Conservation (phyloP, 495 filamentous ascomycete species). For the Hypoxylon fragiforme region DNA sequence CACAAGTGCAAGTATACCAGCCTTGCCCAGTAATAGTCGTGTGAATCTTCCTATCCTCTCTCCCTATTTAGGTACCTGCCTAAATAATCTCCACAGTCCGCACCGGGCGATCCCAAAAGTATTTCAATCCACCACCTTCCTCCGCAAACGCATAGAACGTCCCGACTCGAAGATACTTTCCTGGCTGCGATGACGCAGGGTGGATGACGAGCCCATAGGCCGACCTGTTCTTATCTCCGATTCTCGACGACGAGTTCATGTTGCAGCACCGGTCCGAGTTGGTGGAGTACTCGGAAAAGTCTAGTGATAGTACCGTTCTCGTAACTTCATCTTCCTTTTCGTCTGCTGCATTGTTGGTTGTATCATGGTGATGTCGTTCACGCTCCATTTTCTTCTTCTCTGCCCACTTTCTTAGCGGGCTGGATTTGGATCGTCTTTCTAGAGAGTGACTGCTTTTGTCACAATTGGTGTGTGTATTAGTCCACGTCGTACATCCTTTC, state of each 20-base stretch:
- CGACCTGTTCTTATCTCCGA: not conserved
- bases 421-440: too few relatives aligned
- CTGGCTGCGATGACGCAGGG: not conserved
- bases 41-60: too few relatives aligned
- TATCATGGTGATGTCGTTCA: too few relatives aligned
- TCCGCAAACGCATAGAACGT: conserved; percentile 5
- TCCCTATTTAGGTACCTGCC: too few relatives aligned
- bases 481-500: not conserved
- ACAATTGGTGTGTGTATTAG: too few relatives aligned
- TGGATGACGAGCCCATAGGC: conserved; percentile 10
- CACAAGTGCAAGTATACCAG: too few relatives aligned
- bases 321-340: not conserved
- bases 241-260: not conserved
- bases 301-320: not conserved
- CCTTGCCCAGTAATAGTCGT: too few relatives aligned
- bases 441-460: too few relatives aligned
- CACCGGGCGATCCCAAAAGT: conserved; percentile 1
- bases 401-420: too few relatives aligned
- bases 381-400: too few relatives aligned
- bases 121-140: conserved; percentile 14
- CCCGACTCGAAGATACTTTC: conserved; percentile 13
- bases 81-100: conserved; percentile 11
- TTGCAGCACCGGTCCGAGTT: not conserved
- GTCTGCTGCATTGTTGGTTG: too few relatives aligned
- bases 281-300: not conserved